A percentile compares a stretch with the other conserved stretches of the same genome.
Evolutionary conservation across 305 asterid genomes (phyloP).

Genomic region (Plantago coronopus): DNA sequence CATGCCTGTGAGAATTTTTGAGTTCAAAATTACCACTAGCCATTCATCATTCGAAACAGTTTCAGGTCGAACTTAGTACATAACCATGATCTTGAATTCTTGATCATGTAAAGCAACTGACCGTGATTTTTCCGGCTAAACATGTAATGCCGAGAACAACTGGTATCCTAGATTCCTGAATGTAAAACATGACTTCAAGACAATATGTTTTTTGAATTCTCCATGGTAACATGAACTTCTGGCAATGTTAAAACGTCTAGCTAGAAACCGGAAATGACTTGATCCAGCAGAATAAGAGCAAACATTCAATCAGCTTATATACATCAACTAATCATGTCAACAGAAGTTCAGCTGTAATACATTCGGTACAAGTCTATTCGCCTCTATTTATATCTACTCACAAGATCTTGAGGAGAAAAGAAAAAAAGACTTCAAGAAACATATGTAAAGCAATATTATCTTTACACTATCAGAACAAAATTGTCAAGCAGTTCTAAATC

Average conservation of each 20-base stretch:
- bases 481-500: slow-evolving; percentile 4
- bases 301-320: background rate
- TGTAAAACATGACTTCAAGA: background rate
- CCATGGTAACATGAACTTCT: background rate
- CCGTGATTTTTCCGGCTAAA: background rate
- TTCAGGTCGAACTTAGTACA: too few species aligned
- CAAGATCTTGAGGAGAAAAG: background rate
- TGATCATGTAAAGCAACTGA: too few species aligned
- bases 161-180: background rate
- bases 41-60: too few species aligned
- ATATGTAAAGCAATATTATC: background rate
- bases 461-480: slow-evolving; percentile 7
- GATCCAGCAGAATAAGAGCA: background rate
- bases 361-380: background rate
- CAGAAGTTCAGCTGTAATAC: slow-evolving; percentile 5
- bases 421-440: background rate
- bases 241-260: too few species aligned
- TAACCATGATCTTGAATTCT: too few species aligned
- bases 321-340: too few species aligned
- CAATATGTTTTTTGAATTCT: background rate
- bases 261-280: background rate
- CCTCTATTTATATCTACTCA: slow-evolving; percentile 2
- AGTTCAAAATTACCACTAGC: too few species aligned
- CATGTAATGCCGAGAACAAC: background rate
- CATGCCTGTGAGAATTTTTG: too few species aligned